These are phyloP conservation scores for Trichomonas tenax DNA, from an alignment of 208 protist genomes.

Conservation along the genomic window DNA sequence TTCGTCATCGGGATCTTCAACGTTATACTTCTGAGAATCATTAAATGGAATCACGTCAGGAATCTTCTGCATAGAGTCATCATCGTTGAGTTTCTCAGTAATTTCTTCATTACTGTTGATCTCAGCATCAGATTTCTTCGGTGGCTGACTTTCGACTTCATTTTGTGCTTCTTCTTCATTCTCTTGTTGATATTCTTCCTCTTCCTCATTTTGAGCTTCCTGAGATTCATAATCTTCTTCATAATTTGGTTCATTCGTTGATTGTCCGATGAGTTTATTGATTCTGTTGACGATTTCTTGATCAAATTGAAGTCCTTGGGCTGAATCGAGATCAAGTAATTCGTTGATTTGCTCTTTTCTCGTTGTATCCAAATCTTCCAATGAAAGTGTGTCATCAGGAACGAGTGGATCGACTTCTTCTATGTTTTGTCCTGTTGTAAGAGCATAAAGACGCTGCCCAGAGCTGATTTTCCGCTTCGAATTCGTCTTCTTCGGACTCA, in stretches of 20 bases:
- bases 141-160: no score
- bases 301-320: neutral
- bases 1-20: no score
- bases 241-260: no score
- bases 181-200: neutral
- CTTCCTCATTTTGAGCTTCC: neutral
- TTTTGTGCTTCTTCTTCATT: neutral
- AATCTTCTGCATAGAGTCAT: neutral
- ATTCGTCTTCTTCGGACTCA: neutral
- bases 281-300: neutral
- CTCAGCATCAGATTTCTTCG: no score
- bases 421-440: neutral
- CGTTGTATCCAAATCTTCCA: neutral
- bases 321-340: neutral
- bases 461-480: neutral
- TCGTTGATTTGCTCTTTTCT: neutral
- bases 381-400: neutral
- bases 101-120: neutral
- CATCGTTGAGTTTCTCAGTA: neutral
- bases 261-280: neutral
- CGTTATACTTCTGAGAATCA: no score
- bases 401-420: neutral
- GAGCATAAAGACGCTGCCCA: neutral
- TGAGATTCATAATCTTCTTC: neutral
- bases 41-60: neutral